Conservation (phyloP, 1,284 basidiomycete genomes). For the Cryptococcus deneoformans region DNA sequence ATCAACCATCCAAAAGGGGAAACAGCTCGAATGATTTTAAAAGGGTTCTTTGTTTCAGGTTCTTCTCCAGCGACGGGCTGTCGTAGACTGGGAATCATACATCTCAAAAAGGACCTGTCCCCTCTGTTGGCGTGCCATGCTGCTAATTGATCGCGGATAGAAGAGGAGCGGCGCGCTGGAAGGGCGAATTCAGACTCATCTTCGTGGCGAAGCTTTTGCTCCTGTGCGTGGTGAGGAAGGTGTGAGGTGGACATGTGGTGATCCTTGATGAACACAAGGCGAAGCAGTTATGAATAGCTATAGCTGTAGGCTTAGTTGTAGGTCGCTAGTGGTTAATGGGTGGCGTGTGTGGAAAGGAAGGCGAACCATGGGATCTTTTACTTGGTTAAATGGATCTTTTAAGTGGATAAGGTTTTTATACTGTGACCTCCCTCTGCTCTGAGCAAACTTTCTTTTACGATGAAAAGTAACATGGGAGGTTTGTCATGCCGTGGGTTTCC, state of each 20-base stretch:
- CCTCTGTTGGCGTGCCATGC: slow-evolving; percentile 40
- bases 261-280: too few relatives aligned
- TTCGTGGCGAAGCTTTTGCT: slow-evolving; percentile 1
- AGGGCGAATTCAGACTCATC: not conserved
- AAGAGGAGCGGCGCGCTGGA: slow-evolving; percentile 7
- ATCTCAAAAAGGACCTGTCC: slow-evolving; percentile 22
- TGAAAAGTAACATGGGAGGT: too few relatives aligned
- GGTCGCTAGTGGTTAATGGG: too few relatives aligned
- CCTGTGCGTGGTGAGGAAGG: not conserved
- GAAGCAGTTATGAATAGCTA: too few relatives aligned
- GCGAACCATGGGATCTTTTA: too few relatives aligned
- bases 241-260: not conserved
- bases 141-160: slow-evolving; percentile 29
- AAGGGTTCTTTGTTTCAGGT: slow-evolving; percentile 38
- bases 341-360: too few relatives aligned
- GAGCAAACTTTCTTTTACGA: not conserved
- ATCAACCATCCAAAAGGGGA: slow-evolving; percentile 54
- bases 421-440: too few relatives aligned
- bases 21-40: slow-evolving; percentile 47
- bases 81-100: slow-evolving; percentile 29
- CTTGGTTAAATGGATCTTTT: too few relatives aligned
- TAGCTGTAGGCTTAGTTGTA: too few relatives aligned
- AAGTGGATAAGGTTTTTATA: too few relatives aligned
- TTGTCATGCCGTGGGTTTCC: too few relatives aligned
- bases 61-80: slow-evolving; percentile 10